Evolutionary conservation across 176 grass and related monocot genomes (phyloP).

Genomic region (Eremochloa ophiuroides): DNA sequence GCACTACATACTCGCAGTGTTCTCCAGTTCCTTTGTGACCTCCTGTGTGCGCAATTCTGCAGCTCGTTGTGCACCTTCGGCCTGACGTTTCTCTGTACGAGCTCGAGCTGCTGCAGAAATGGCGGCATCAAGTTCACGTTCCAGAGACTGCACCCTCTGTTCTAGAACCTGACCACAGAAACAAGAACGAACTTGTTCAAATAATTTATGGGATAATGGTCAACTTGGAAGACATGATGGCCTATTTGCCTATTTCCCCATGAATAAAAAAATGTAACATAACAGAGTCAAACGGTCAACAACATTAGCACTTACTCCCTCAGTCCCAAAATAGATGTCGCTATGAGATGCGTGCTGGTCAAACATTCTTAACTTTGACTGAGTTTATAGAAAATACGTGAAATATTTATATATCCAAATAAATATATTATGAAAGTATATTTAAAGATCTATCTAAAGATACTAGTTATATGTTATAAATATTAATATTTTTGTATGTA

Average conservation of each 20-base stretch:
- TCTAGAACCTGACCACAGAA: slow-evolving; percentile 55
- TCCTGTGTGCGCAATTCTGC: slow-evolving; percentile 67
- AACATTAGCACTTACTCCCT: neutral
- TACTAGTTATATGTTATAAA: no score
- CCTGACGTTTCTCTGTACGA: slow-evolving; percentile 85
- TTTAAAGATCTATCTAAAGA: no score
- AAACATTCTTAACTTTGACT: no score
- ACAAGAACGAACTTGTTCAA: neutral
- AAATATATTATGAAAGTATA: no score
- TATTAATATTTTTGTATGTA: no score
- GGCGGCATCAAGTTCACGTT: slow-evolving; percentile 88
- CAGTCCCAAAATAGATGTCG: no score
- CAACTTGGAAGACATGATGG: neutral
- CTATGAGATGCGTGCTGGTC: no score
- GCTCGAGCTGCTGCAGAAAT: slow-evolving; percentile 83
- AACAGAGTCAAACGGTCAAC: neutral
- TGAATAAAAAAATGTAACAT: neutral
- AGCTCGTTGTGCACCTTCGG: slow-evolving; percentile 71
- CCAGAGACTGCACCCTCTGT: slow-evolving; percentile 83
- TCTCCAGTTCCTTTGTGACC: slow-evolving; percentile 85
- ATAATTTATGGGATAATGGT: neutral
- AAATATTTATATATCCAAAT: no score
- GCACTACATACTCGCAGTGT: slow-evolving; percentile 73
- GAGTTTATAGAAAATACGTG: no score
- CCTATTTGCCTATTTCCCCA: neutral